Evolutionary conservation across 257 asterid genomes (phyloP).

Genomic region (Osmanthus fragrans): DNA sequence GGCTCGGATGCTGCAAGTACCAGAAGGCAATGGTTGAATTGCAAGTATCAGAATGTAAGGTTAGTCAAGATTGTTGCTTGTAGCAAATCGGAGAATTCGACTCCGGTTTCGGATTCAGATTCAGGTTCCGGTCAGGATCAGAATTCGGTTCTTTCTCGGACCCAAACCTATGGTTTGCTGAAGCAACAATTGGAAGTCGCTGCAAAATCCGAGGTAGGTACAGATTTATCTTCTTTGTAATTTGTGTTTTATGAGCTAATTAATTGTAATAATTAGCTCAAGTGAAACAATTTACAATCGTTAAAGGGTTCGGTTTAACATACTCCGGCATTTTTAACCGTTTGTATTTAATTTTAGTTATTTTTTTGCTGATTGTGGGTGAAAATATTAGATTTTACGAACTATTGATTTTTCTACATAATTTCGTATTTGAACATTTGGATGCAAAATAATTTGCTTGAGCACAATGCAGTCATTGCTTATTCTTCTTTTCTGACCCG

Average conservation of each 20-base stretch:
- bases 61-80: constrained; percentile 48
- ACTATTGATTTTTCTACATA: too few species aligned
- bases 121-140: constrained; percentile 35
- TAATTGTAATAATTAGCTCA: not conserved
- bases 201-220: constrained; percentile 71
- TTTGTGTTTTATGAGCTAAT: not conserved
- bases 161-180: constrained; percentile 68
- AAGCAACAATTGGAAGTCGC: constrained; percentile 87
- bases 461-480: too few species aligned
- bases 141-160: constrained; percentile 50
- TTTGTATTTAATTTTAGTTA: too few species aligned
- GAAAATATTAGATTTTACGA: too few species aligned
- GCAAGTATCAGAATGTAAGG: constrained; percentile 21
- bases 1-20: not conserved
- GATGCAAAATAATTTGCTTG: too few species aligned
- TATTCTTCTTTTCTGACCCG: too few species aligned
- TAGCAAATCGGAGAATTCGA: constrained; percentile 30
- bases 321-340: not conserved
- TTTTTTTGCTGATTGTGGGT: too few species aligned
- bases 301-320: not conserved
- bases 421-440: too few species aligned
- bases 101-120: constrained; percentile 38
- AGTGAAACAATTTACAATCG: not conserved
- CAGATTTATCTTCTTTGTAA: not conserved
- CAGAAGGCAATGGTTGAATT: constrained; percentile 28